Evolutionary conservation across 805 yeast genomes (phyloP).

Genomic region (Candida nemodendra): DNA sequence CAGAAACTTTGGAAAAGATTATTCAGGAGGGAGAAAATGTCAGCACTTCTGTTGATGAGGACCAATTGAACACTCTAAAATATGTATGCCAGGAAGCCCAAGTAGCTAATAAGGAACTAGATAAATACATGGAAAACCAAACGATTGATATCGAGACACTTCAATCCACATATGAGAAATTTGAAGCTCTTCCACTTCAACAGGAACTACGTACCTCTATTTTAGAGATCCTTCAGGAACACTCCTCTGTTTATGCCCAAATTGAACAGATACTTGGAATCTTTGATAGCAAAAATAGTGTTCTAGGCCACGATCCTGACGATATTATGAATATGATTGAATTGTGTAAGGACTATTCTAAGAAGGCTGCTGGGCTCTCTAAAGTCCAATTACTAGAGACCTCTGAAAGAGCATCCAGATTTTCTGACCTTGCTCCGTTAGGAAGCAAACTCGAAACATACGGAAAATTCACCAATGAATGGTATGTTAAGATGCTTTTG

Average conservation of each 20-base stretch:
- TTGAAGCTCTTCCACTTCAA: conserved; percentile 18
- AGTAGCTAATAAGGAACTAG: conserved; percentile 14
- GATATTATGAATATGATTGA: conserved; percentile 18
- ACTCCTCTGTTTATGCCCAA: conserved; percentile 54
- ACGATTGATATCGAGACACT: conserved; percentile 8
- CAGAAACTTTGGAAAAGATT: conserved; percentile 14
- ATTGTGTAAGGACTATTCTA: conserved; percentile 7
- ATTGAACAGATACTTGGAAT: conserved; percentile 10
- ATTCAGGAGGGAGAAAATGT: conserved; percentile 26
- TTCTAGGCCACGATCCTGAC: conserved; percentile 14
- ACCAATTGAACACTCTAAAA: conserved; percentile 10
- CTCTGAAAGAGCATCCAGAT: conserved; percentile 11
- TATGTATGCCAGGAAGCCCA: conserved; percentile 14
- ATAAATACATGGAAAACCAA: neutral
- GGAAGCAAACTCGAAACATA: conserved; percentile 8
- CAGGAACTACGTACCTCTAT: conserved; percentile 41
- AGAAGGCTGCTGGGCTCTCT: conserved; percentile 5
- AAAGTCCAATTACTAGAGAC: conserved; percentile 11
- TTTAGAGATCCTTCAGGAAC: conserved; percentile 70
- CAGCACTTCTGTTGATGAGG: conserved; percentile 17
- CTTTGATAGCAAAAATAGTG: conserved; percentile 4
- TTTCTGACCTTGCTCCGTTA: conserved; percentile 7
- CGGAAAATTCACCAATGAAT: conserved; percentile 10
- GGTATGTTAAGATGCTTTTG: conserved; percentile 15
- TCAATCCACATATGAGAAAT: conserved; percentile 11